These are phyloP conservation scores for Boletus reticuloceps DNA, from an alignment of 768 basidiomycete species.

Conservation along the genomic window DNA sequence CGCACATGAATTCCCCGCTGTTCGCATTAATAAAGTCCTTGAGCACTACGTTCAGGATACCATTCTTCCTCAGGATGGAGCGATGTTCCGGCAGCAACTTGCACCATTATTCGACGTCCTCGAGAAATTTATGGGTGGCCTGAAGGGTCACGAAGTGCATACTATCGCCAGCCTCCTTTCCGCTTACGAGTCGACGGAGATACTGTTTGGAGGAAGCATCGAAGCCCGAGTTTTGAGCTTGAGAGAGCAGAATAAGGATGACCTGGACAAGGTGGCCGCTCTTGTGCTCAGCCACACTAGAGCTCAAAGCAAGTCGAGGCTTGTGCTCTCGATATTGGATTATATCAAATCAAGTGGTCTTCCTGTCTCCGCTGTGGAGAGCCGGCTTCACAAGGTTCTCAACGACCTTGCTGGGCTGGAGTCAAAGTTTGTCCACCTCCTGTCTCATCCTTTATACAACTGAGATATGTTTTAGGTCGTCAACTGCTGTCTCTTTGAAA, in stretches of 20 bases:
- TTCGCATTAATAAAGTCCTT: constrained; percentile 80
- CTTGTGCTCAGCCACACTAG: constrained; percentile 95
- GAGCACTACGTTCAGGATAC: constrained; percentile 83
- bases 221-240: constrained; percentile 89
- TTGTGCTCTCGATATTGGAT: constrained; percentile 84
- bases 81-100: constrained; percentile 76
- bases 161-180: constrained; percentile 75
- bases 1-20: constrained; percentile 85
- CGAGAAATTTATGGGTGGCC: constrained; percentile 75
- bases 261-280: constrained; percentile 82
- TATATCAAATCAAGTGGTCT: constrained; percentile 81
- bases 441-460: not conserved
- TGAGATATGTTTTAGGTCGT: constrained; percentile 55
- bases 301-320: constrained; percentile 87
- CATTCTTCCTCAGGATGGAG: constrained; percentile 74
- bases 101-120: constrained; percentile 69
- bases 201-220: constrained; percentile 90
- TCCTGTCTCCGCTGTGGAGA: constrained; percentile 73
- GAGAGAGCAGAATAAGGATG: constrained; percentile 89
- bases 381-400: constrained; percentile 70
- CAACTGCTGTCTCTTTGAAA: constrained; percentile 88
- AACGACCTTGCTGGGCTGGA: constrained; percentile 84
- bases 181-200: constrained; percentile 84
- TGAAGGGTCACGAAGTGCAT: constrained; percentile 83
- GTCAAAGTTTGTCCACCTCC: constrained; percentile 59